These are phyloP conservation scores for Picocystis sp. DNA, from an alignment of 163 green algal genomes.

Conservation along the genomic window DNA sequence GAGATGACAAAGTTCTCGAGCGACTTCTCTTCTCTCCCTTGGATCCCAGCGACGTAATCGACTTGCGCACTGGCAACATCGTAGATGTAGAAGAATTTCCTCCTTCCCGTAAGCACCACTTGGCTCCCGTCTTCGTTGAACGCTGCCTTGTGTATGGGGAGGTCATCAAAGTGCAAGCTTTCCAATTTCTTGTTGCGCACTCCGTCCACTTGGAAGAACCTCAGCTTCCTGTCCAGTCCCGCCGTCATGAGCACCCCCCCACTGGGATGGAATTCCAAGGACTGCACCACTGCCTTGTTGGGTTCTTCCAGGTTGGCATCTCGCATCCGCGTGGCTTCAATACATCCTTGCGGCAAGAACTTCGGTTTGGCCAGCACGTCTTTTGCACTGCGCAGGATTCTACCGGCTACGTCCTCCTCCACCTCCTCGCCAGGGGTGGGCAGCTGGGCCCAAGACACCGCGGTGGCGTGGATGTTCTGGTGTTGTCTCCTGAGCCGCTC, in stretches of 20 bases:
- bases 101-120: conserved; percentile 34
- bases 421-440: too few species aligned
- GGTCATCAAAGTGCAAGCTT: conserved; percentile 45
- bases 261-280: conserved; percentile 60
- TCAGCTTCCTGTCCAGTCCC: conserved; percentile 65
- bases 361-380: too few species aligned
- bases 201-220: conserved; percentile 77
- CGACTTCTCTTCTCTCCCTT: conserved; percentile 31
- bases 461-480: too few species aligned
- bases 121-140: conserved; percentile 48
- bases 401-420: too few species aligned
- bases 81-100: conserved; percentile 72
- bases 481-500: too few species aligned
- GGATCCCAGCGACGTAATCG: conserved; percentile 10
- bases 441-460: too few species aligned
- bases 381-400: too few species aligned
- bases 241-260: conserved; percentile 75
- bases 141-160: conserved; percentile 60
- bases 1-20: conserved; percentile 64
- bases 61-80: conserved; percentile 48
- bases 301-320: conserved; percentile 65
- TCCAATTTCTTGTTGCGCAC: conserved; percentile 64
- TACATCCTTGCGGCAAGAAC: conserved; percentile 28
- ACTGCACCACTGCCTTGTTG: conserved; percentile 46
- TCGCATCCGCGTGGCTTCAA: conserved; percentile 55